Conservation (phyloP, 2,329 filamentous ascomycete species). For the Calonectria naviculata region DNA sequence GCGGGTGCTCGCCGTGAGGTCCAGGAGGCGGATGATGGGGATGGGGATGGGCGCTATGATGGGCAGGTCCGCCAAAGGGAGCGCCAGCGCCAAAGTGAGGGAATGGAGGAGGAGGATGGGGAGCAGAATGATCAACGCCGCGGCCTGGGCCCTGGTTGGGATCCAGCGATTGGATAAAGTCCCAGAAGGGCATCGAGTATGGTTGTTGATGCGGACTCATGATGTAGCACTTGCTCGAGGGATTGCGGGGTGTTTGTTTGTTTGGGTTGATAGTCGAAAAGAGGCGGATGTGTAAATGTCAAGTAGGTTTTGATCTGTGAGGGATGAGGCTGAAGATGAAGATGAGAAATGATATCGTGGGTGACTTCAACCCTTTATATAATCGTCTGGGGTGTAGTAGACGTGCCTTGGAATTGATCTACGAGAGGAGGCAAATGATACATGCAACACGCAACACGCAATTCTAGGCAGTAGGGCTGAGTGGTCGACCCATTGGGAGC, state of each 20-base stretch:
- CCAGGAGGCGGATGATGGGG: slow-evolving; percentile 17
- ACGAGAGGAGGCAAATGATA: slow-evolving; percentile 14
- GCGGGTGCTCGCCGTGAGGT: slow-evolving; percentile 28
- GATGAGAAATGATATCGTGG: not conserved
- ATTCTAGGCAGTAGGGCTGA: slow-evolving; percentile 38
- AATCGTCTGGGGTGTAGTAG: not conserved
- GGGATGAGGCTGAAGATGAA: slow-evolving; percentile 16
- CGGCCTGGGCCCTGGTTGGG: slow-evolving; percentile 45
- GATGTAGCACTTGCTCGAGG: slow-evolving; percentile 26
- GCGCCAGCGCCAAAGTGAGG: slow-evolving; percentile 45
- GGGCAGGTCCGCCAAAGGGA: slow-evolving; percentile 43
- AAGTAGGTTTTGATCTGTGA: slow-evolving; percentile 16
- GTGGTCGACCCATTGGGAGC: slow-evolving; percentile 36
- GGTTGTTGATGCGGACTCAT: slow-evolving; percentile 40
- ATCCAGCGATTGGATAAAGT: slow-evolving; percentile 50
- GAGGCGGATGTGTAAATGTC: not conserved
- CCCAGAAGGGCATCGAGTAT: slow-evolving; percentile 42
- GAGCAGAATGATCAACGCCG: slow-evolving; percentile 51
- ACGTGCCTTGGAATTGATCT: not conserved
- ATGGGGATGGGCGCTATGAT: slow-evolving; percentile 12
- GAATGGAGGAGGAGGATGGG: slow-evolving; percentile 36
- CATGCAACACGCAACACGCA: slow-evolving; percentile 16
- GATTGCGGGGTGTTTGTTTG: slow-evolving; percentile 1
- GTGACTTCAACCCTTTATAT: not conserved
- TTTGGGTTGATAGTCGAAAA: not conserved